Evolutionary conservation across 2,329 filamentous ascomycete genomes (phyloP), one percentile per base, ranked within the genome.

Genomic region (Sarocladium strictum): DNA sequence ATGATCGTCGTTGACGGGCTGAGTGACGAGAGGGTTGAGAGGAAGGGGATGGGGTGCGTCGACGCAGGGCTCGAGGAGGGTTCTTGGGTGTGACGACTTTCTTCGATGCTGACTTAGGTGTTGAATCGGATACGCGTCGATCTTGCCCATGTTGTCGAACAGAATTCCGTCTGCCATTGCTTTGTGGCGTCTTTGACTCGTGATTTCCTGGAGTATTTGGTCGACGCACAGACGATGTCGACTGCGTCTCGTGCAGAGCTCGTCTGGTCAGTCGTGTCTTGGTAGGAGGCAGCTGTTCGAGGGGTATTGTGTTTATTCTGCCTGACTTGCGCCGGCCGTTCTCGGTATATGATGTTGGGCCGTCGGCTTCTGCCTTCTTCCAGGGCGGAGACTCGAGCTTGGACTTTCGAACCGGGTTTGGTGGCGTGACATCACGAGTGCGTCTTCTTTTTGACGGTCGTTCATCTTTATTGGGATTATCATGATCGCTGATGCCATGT

Each of bases 321-420:
- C 83, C 83, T 21, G 84, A 87, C 64, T 84, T 86, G 57, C 84
- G 79, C 59, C 79, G 79, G 50, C 89, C 90, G 80, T 79, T 88
- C 72, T 79, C 82, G 45, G 87, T 81, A 67, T 95, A 92, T 1
- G 89, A 87, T 3, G 93, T 94, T 21, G 94, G 94, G 0, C 94
- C 94, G 26, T 96, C 89, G 38, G 88, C 90, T 56, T 81, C 81
- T 58, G 89, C 81, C 64, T 84, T 89, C 75, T 94, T 97, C 94
- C 94, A 99, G 21, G 94, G 94, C 60, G 94, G 94, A 59, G 93
- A 97, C 57, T 80, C 77, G 53, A 75, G 73, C 54, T 72, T 73
- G 0, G 59, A 57, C 56, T 72, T 85, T 76, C 64, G 69, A 64
- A 58, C 75, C 69, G 63, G 56, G 56, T 68, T 65, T 1, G 64